phyloP scores from a whole-genome alignment of 805 yeast species.

The Ogataea trehaloabstinens region DNA sequence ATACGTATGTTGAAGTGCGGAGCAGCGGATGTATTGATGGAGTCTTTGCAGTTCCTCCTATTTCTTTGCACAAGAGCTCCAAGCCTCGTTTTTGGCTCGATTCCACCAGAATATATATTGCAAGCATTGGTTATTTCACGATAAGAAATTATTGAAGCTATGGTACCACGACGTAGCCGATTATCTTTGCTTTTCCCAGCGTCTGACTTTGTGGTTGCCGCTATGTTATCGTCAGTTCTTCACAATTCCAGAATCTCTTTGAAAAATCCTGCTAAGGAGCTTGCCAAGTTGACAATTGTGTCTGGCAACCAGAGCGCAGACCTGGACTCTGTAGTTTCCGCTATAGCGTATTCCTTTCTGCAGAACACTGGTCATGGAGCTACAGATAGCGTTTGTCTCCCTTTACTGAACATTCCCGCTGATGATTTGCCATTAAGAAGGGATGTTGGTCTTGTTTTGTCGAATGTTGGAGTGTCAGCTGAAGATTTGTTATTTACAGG shows the following conservation, averaged over 20 bases:
- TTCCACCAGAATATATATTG: too few relatives aligned
- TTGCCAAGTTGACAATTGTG: conserved; percentile 37
- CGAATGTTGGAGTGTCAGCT: conserved; percentile 42
- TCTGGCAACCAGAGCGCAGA: conserved; percentile 88
- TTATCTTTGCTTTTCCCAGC: too few relatives aligned
- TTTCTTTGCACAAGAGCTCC: too few relatives aligned
- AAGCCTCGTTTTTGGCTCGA: too few relatives aligned
- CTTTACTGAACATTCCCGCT: conserved; percentile 70
- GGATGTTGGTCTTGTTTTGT: conserved; percentile 62
- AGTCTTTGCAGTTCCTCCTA: too few relatives aligned
- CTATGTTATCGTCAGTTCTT: conserved; percentile 1
- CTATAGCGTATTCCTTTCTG: conserved; percentile 70
- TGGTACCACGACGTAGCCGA: too few relatives aligned
- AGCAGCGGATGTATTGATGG: too few relatives aligned
- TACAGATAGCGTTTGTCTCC: conserved; percentile 43
- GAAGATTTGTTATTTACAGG: conserved; percentile 62
- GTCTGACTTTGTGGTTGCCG: too few relatives aligned
- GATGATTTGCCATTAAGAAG: conserved; percentile 66
- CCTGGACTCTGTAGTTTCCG: conserved; percentile 80
- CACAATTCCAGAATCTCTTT: neutral
- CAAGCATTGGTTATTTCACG: too few relatives aligned
- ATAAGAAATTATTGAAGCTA: too few relatives aligned
- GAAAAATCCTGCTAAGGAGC: neutral
- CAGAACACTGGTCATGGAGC: conserved; percentile 24
- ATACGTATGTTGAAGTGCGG: too few relatives aligned